A percentile compares a stretch with the other conserved stretches of the same genome.
Conservation (phyloP, 805 yeast species). For the Pichia occidentalis region DNA sequence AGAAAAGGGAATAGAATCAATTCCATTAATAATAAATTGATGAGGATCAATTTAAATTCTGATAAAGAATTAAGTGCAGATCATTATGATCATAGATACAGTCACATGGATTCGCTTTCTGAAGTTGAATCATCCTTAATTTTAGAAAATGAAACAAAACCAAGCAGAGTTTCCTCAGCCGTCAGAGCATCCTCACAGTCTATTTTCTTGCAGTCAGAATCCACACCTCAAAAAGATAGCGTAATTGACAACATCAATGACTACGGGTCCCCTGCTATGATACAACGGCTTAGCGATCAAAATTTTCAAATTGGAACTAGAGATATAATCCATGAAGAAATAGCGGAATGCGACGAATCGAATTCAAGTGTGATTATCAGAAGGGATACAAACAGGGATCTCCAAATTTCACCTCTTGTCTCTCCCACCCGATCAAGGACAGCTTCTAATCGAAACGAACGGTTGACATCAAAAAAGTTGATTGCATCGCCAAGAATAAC, state of each 20-base stretch:
- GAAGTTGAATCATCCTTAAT: slow-evolving; percentile 12
- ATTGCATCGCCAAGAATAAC: slow-evolving; percentile 16
- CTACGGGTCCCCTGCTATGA: slow-evolving; percentile 4
- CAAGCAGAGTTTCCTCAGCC: not conserved
- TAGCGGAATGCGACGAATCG: slow-evolving; percentile 5
- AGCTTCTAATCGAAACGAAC: not conserved
- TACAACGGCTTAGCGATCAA: too few species aligned
- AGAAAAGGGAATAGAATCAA: slow-evolving; percentile 12
- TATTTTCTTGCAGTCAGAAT: slow-evolving; percentile 5
- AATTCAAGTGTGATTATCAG: slow-evolving; percentile 9
- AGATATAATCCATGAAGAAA: not conserved
- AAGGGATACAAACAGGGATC: not conserved
- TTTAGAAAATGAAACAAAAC: slow-evolving; percentile 6
- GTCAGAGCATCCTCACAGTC: slow-evolving; percentile 1
- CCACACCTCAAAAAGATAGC: slow-evolving; percentile 8
- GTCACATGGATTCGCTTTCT: slow-evolving; percentile 5
- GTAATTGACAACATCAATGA: not conserved
- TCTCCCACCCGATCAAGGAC: not conserved
- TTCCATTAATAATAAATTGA: slow-evolving; percentile 15
- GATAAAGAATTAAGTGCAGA: not conserved
- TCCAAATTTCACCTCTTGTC: not conserved
- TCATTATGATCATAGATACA: not conserved
- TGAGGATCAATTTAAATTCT: slow-evolving; percentile 12
- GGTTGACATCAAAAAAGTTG: slow-evolving; percentile 14
- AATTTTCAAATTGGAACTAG: too few species aligned